Base-by-base conservation (phyloP, 2,329 filamentous ascomycete species). In the Thelonectria blattea region DNA sequence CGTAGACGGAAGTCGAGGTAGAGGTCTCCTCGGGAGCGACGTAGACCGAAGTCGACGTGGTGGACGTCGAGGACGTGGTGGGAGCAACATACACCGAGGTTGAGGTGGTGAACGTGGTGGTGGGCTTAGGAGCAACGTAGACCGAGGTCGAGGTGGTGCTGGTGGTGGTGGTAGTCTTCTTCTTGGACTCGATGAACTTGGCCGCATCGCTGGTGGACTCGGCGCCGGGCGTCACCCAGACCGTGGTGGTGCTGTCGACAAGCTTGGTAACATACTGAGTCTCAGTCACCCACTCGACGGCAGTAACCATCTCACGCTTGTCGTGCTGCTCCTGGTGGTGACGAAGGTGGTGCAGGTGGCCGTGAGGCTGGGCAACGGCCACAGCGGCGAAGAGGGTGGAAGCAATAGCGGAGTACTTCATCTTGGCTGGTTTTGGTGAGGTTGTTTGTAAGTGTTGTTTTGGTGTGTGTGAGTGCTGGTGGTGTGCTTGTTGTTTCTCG, bases 261-360 rank as follows among this genome's bases (percentile, higher is more conserved):
- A 78, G 58, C 74, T 81, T 73, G 60, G 82, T 81, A 62, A 86
- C 76, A 50, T 72, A 75, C 64, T 71, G 80, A 3, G 78, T 79
- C 66, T 82, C 79, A 7, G 80, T 83, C 66, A 84, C 81, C 77
- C 80, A 84, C 68, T 80, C 80, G 54, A 78, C 78, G 68, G 81
- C 78, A 43, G 81, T 83, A 65, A 83, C 78, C 14, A 83, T 59
- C 18, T 72, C 79, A 52, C 75, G 75, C 64, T 74, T 74, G 60
- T 65, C 68, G 62, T 79, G 77, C 61, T 74, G 58, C 49, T 58
- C 18, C 22, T 56, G 20, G 56, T 74, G 67, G 65, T 77, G 72
- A 60, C 77, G 77, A 59, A 30, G 5, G 34, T 76, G 75, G 60
- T 74, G 77, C 66, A 72, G 71, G 66, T 77, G 75, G 66, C 71